A percentile compares a stretch with the other conserved stretches of the same genome.
Conservation (phyloP, 75 land plant genomes). For the Sequoia sempervirens region DNA sequence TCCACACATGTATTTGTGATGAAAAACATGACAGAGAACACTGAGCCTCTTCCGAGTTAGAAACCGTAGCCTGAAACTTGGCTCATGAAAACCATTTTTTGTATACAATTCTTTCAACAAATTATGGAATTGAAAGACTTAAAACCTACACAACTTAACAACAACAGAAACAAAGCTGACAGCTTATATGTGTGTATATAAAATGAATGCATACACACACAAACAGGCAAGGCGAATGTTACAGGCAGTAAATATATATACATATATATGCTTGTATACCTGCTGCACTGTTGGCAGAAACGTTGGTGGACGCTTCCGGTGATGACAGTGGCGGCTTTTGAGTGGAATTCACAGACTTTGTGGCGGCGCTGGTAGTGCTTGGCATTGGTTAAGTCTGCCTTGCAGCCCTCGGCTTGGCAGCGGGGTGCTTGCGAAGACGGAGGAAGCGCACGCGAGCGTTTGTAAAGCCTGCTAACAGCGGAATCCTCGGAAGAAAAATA, state of each 20-base stretch:
- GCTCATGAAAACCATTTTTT: too few species aligned
- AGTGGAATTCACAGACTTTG: constrained; percentile 58
- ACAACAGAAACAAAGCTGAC: neutral
- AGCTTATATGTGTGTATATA: too few species aligned
- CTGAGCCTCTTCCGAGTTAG: too few species aligned
- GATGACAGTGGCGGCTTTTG: constrained; percentile 39
- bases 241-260: neutral
- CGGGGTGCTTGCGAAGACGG: constrained; percentile 28
- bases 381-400: constrained; percentile 39
- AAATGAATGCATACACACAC: neutral
- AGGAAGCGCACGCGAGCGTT: constrained; percentile 29
- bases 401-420: constrained; percentile 59
- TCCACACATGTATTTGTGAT: too few species aligned
- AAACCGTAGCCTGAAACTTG: too few species aligned
- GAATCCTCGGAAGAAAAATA: constrained; percentile 60
- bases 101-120: neutral
- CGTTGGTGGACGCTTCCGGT: constrained; percentile 38
- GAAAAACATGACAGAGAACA: too few species aligned
- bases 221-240: neutral
- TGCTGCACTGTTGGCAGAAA: constrained; percentile 55
- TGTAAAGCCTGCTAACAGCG: constrained; percentile 27
- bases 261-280: constrained; percentile 9
- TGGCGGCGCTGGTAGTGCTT: constrained; percentile 64
- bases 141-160: neutral
- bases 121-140: neutral